These are phyloP conservation scores for Aspergillus viridinutans DNA, from an alignment of 2,329 filamentous ascomycete genomes.

Conservation along the genomic window DNA sequence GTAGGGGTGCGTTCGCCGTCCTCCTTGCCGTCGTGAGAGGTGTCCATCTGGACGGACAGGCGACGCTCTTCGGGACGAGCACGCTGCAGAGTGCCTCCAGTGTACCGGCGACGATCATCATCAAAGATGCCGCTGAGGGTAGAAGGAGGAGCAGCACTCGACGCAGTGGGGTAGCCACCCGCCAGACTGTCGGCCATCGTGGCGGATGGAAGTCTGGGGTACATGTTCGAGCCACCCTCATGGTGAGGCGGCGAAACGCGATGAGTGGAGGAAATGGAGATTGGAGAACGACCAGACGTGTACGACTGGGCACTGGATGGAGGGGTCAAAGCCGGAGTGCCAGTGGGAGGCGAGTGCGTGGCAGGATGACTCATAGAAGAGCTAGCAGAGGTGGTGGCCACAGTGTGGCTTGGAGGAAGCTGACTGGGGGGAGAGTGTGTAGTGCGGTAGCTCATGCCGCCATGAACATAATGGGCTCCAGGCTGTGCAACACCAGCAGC, in stretches of 20 bases:
- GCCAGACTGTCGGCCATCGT: constrained; percentile 54
- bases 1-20: constrained; percentile 32
- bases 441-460: constrained; percentile 49
- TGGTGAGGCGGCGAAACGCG: constrained; percentile 48
- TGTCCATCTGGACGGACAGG: constrained; percentile 33
- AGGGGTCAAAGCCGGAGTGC: constrained; percentile 60
- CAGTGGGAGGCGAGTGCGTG: constrained; percentile 43
- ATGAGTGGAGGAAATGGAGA: constrained; percentile 49
- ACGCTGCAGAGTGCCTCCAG: constrained; percentile 57
- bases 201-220: constrained; percentile 59
- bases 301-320: constrained; percentile 61
- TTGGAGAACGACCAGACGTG: constrained; percentile 58
- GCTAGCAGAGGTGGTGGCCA: constrained; percentile 33
- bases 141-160: constrained; percentile 56
- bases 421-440: constrained; percentile 54
- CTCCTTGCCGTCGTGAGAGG: constrained; percentile 28
- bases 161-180: constrained; percentile 46
- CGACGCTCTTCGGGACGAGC: constrained; percentile 42
- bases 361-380: constrained; percentile 38
- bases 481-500: constrained; percentile 73
- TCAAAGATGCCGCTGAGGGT: constrained; percentile 59
- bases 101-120: constrained; percentile 58
- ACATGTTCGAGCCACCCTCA: constrained; percentile 52
- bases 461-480: constrained; percentile 61
- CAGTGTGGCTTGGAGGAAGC: constrained; percentile 40